phyloP scores from a whole-genome alignment of 2,329 filamentous ascomycete genomes.

The Ophiostoma sp. region DNA sequence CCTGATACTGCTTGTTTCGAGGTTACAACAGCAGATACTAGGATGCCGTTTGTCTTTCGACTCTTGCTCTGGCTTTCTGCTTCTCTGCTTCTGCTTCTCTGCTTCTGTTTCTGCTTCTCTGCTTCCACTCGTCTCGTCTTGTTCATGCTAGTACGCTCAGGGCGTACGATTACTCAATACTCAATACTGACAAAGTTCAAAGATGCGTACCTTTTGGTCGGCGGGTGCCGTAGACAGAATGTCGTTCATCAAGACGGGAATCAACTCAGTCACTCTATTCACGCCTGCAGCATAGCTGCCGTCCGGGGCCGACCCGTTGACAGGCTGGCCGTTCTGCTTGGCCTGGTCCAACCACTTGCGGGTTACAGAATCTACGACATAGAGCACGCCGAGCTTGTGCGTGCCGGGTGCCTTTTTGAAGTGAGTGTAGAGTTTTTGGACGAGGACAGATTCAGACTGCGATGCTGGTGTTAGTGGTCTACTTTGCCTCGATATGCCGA shows the following conservation, averaged over 20 bases:
- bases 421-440: conserved; percentile 94
- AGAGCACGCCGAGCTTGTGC: conserved; percentile 97
- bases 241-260: conserved; percentile 92
- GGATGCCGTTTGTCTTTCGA: no score
- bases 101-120: no score
- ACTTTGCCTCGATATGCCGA: not conserved
- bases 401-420: conserved; percentile 92
- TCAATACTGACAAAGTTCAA: not conserved
- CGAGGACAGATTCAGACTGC: conserved; percentile 87
- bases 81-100: no score
- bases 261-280: conserved; percentile 90
- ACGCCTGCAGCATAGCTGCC: conserved; percentile 94
- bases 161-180: not conserved
- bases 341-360: conserved; percentile 98
- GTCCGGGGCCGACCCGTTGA: conserved; percentile 74
- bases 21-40: not conserved
- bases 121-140: not conserved
- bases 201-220: conserved; percentile 88
- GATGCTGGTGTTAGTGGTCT: conserved; percentile 14
- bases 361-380: conserved; percentile 99
- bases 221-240: conserved; percentile 81
- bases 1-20: not conserved
- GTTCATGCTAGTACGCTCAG: not conserved
- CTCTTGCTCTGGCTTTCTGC: no score
- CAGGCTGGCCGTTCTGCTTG: conserved; percentile 74